phyloP scores from a whole-genome alignment of 1,284 basidiomycete species.

The Testicularia cyperi region DNA sequence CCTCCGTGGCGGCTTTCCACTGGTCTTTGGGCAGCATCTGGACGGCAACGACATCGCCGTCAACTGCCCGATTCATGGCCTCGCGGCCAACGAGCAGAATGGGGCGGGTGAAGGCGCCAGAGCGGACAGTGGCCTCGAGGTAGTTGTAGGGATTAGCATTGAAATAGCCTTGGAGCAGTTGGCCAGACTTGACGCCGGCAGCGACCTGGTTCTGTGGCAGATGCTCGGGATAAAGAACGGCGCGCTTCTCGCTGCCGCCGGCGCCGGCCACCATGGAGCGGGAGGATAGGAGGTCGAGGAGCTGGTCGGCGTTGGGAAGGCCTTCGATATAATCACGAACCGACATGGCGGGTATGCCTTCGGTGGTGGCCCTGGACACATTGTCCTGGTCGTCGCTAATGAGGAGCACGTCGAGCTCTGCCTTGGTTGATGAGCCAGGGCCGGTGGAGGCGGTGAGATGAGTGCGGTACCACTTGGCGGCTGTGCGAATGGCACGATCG shows the following conservation, averaged over 20 bases:
- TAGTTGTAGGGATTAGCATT: conserved; percentile 96
- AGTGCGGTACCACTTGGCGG: conserved; percentile 50
- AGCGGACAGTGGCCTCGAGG: conserved; percentile 79
- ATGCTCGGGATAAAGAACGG: conserved; percentile 67
- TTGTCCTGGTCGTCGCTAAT: conserved; percentile 82
- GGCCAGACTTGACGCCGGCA: conserved; percentile 81
- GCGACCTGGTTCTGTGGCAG: conserved; percentile 72
- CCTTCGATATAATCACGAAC: conserved; percentile 57
- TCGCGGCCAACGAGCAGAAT: conserved; percentile 84
- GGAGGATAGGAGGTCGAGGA: conserved; percentile 53
- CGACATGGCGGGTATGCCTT: conserved; percentile 45
- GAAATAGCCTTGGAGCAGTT: conserved; percentile 88
- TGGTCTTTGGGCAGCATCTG: conserved; percentile 83
- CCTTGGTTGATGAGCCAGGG: conserved; percentile 21
- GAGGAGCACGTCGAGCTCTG: conserved; percentile 49
- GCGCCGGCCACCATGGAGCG: conserved; percentile 26
- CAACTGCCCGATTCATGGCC: conserved; percentile 91
- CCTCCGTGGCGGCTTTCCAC: conserved; percentile 90
- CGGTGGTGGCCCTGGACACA: conserved; percentile 65
- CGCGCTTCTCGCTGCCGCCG: conserved; percentile 32
- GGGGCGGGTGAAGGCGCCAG: conserved; percentile 73
- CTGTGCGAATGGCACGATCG: conserved; percentile 54
- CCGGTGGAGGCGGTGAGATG: conserved; percentile 43
- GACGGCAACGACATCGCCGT: conserved; percentile 90
- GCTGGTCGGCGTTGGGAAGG: conserved; percentile 44